Base-by-base conservation (phyloP, 495 filamentous ascomycete species). In the Hyaloscypha variabilis region DNA sequence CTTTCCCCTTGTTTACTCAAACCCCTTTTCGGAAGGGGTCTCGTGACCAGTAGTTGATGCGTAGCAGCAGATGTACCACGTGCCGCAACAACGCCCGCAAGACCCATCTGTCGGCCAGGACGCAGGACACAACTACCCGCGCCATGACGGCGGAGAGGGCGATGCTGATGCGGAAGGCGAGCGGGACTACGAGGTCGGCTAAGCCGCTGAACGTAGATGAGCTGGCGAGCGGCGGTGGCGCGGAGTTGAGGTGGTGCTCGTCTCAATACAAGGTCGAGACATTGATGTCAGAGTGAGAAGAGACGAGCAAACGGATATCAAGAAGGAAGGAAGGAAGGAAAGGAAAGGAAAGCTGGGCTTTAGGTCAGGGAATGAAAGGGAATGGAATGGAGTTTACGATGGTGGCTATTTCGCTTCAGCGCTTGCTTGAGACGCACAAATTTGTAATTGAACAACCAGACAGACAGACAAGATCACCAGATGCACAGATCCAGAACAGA, bases 81-180 rank as follows among this genome's bases (percentile, higher is more conserved):
- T 87, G 50, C 75, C 74, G 39, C 78, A 79, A 70, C 83, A 84
- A 68, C 77, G 81, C 65, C 73, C 75, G 59, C 79, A 85, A 30
- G 69, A 73, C 49, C 66, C 69, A 17, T 71, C 71, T 21, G 67
- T 73, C 6, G 71, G 71, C 29, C 79, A 82, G 65, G 79, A 77
- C 70, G 73, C 74, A 67, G 76, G 71, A 26, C 74, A 72, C 60
- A 75, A 71, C 68, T 78, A 74, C 77, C 73, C 72, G 69, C 72
- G 71, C 63, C 76, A 68, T 76, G 77, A 78, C 66, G 76, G 82
- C 56, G 81, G 80, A 23, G 83, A 84, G 63, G 82, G 75, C 34
- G 82, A 84, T 69, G 80, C 81, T 58, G 83, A 85, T 78, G 86
- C 84, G 19, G 85, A 85, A 70, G 84, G 83, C 52, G 85, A 87